A percentile compares a stretch with the other conserved stretches of the same genome.
Evolutionary conservation across 2,329 filamentous ascomycete genomes (phyloP).

Genomic region (Penicillium vulpinum): DNA sequence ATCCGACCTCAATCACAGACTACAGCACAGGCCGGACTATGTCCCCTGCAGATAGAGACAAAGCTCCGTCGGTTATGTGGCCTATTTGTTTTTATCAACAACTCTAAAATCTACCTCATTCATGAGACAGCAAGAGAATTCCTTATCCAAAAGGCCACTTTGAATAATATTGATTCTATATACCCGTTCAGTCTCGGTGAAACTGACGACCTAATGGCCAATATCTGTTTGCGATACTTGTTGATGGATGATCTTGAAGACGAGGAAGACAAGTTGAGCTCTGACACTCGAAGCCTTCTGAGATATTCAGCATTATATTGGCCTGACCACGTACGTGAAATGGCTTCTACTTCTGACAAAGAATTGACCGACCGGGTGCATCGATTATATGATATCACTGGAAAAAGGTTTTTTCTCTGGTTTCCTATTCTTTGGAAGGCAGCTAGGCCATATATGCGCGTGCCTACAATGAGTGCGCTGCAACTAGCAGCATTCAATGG

Average conservation of each 20-base stretch:
- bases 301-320: conserved; percentile 13
- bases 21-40: conserved; percentile 1
- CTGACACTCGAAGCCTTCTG: too few relatives aligned
- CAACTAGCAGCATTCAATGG: conserved; percentile 4
- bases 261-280: too few relatives aligned
- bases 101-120: conserved; percentile 19
- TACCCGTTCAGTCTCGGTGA: conserved; percentile 3
- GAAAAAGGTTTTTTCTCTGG: neutral
- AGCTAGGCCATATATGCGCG: neutral
- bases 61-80: conserved; percentile 15
- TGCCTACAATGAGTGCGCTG: neutral
- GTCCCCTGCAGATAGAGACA: neutral
- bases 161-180: neutral
- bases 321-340: conserved; percentile 4
- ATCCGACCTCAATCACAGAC: neutral
- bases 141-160: neutral
- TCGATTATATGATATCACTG: conserved; percentile 3
- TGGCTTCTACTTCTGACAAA: neutral
- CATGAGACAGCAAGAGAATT: conserved; percentile 19
- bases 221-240: conserved; percentile 12
- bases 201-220: conserved; percentile 6
- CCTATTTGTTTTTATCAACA: conserved; percentile 17
- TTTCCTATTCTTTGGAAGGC: conserved; percentile 1
- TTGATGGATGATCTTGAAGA: too few relatives aligned
- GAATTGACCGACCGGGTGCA: neutral